Conservation (phyloP, 139 green algal genomes). For the Asterochloris erici region DNA sequence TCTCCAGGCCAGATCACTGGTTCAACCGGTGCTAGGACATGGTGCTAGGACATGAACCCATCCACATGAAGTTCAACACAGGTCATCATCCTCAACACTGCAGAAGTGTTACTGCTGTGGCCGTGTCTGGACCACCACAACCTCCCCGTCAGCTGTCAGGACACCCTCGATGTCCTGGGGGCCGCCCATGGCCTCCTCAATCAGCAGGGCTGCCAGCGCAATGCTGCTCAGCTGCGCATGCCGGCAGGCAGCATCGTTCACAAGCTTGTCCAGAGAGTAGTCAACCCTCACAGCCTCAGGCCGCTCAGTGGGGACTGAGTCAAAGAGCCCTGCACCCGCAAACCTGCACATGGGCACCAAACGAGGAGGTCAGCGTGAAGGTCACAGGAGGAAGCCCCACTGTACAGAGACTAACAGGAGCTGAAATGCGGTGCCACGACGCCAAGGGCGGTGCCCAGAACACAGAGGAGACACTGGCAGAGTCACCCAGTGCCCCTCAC, state of each 20-base stretch:
- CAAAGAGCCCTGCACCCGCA: constrained; percentile 43
- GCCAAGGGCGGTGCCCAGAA: too few species aligned
- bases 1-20: too few species aligned
- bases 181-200: constrained; percentile 29
- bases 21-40: too few species aligned
- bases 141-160: constrained; percentile 10
- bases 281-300: neutral
- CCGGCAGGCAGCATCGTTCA: constrained; percentile 18
- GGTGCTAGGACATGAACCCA: too few species aligned
- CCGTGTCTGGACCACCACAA: constrained; percentile 44
- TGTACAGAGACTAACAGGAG: neutral
- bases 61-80: too few species aligned
- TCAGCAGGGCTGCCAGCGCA: neutral
- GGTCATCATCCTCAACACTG: too few species aligned
- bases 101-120: constrained; percentile 29
- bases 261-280: constrained; percentile 7
- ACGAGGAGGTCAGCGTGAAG: neutral
- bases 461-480: too few species aligned
- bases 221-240: constrained; percentile 10
- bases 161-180: constrained; percentile 51
- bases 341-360: constrained; percentile 16
- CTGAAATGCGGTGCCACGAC: too few species aligned
- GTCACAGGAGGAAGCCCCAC: neutral
- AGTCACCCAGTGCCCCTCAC: too few species aligned
- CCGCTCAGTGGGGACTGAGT: constrained; percentile 20